Evolutionary conservation across 1,284 basidiomycete species (phyloP), one percentile per base, ranked within the genome.

Genomic region (Violaceomyces palustris): DNA sequence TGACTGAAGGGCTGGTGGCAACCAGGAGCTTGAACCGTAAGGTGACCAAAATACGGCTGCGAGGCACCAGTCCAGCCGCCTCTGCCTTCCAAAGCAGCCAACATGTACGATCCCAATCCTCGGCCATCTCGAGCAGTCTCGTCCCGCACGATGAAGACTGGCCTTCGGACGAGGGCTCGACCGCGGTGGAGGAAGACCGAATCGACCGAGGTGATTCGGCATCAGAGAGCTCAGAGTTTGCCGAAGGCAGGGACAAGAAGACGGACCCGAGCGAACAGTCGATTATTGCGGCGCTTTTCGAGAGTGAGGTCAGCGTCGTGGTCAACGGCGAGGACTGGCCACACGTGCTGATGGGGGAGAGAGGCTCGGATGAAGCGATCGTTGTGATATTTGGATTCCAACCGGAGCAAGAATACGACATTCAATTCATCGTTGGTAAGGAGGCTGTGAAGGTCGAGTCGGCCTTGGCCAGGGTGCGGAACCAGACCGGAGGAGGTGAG

Each of bases 341-440:
- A 19, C 60, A 67, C 27, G 65, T 68, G 14, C 44, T 68, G 30
- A 39, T 68, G 12, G 63, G 51, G 3, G 65, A 68, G 34, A 39
- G 52, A 3, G 58, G 58, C 22, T 45, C 52, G 6, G 63, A 64
- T 35, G 65, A 68, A 35, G 64, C 64, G 8, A 59, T 68, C 36
- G 52, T 68, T 22, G 65, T 68, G 51, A 54, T 68, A 41, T 68
- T 64, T 41, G 65, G 61, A 14, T 50, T 68, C 29, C 44, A 52
- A 23, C 62, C 64, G 3, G 54, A 55, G 15, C 46, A 47, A 2
- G 58, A 57, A 35, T 65, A 65, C 45, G 60, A 63, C 22, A 34
- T 67, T 5, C 55, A 62, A 26, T 47, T 67, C 38, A 32, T 45
- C 22, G 61, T 67, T 15, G 49, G 40, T 15, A 23, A 19, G 6